These are phyloP conservation scores for Prunus yedoensis DNA, from an alignment of 331 rosid genomes.

Conservation along the genomic window DNA sequence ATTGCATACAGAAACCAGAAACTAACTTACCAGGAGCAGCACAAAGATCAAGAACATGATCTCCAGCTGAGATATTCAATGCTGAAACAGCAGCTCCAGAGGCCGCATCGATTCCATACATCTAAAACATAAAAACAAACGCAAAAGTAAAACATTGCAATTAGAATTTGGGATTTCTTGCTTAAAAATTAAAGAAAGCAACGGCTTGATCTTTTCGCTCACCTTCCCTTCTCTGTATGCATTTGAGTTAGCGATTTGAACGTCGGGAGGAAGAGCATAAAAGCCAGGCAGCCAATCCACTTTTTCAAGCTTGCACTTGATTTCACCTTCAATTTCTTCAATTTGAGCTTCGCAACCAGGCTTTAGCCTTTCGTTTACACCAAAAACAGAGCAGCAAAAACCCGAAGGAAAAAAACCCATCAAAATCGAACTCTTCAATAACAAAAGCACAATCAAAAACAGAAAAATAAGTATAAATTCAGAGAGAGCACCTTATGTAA, in stretches of 20 bases:
- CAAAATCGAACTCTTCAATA: background rate
- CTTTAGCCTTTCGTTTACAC: conserved; percentile 51
- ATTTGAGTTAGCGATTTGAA: conserved; percentile 66
- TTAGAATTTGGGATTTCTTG: background rate
- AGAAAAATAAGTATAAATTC: background rate
- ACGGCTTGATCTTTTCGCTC: background rate
- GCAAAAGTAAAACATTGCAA: conserved; percentile 2
- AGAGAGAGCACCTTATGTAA: conserved; percentile 50
- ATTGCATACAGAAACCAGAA: background rate
- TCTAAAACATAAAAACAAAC: conserved; percentile 38
- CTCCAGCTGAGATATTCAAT: conserved; percentile 61
- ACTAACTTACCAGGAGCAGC: conserved; percentile 79
- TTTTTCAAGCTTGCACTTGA: conserved; percentile 56
- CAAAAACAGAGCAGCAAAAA: background rate
- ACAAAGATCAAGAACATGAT: conserved; percentile 91
- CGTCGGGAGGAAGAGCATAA: conserved; percentile 61
- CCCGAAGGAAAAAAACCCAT: background rate
- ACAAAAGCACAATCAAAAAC: background rate
- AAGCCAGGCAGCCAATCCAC: conserved; percentile 73
- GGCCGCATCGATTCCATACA: conserved; percentile 96
- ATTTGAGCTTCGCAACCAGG: conserved; percentile 64
- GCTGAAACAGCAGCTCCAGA: conserved; percentile 96
- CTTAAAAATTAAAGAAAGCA: background rate
- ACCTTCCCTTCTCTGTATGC: conserved; percentile 79
- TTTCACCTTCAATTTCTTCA: conserved; percentile 65